These are phyloP conservation scores for Quillaja saponaria DNA, from an alignment of 306 rosid species.

Conservation along the genomic window DNA sequence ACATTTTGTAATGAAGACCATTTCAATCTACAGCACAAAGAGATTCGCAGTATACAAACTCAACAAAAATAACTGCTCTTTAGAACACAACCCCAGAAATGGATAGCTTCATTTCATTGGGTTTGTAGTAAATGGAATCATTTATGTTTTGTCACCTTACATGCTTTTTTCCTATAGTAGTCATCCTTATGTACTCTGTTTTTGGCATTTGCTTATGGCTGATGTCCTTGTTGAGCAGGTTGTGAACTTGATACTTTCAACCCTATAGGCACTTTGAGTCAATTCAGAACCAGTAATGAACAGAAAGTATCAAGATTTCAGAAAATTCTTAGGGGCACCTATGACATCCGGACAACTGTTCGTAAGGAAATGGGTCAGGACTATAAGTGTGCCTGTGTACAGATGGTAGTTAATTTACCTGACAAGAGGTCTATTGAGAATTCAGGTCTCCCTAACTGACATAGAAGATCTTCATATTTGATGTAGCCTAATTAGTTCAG, in stretches of 20 bases:
- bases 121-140: slow-evolving; percentile 1
- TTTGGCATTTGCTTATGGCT: slow-evolving; percentile 21
- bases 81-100: slow-evolving; percentile 4
- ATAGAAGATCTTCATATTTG: slow-evolving; percentile 82
- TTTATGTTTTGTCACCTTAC: background rate
- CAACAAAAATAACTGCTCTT: background rate
- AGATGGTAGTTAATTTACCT: slow-evolving; percentile 69
- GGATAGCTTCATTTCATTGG: slow-evolving; percentile 23
- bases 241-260: slow-evolving; percentile 91
- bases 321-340: slow-evolving; percentile 74
- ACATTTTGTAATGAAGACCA: slow-evolving; percentile 5
- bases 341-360: slow-evolving; percentile 76
- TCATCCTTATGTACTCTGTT: background rate
- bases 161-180: background rate
- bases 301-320: slow-evolving; percentile 71
- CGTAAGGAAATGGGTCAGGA: slow-evolving; percentile 97
- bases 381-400: slow-evolving; percentile 98
- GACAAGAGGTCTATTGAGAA: slow-evolving; percentile 51
- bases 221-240: slow-evolving; percentile 58
- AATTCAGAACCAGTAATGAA: slow-evolving; percentile 67
- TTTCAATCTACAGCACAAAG: background rate
- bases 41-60: background rate
- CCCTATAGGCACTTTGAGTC: slow-evolving; percentile 81
- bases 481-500: slow-evolving; percentile 32
- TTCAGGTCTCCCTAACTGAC: slow-evolving; percentile 53